Evolutionary conservation across 768 basidiomycete genomes (phyloP).

Genomic region (Hypholoma fasciculare): DNA sequence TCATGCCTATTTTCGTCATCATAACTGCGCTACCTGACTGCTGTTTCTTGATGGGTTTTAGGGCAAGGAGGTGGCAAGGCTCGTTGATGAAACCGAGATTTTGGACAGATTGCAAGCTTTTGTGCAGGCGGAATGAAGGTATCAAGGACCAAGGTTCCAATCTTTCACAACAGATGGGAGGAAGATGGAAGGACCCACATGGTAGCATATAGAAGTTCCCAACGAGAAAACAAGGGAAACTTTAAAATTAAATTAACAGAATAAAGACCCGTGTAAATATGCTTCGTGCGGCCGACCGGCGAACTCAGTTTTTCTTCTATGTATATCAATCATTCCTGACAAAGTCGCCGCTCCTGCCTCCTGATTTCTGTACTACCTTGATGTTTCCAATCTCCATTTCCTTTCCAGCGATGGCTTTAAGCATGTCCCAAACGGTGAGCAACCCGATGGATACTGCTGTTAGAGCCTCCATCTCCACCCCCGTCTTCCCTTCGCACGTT

Average conservation of each 20-base stretch:
- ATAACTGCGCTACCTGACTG: background rate
- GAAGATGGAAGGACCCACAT: background rate
- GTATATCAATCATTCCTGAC: constrained; percentile 8
- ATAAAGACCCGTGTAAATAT: too few species aligned
- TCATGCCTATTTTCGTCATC: constrained; percentile 1
- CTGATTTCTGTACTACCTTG: constrained; percentile 64
- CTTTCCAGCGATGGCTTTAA: constrained; percentile 86
- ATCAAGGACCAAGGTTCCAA: background rate
- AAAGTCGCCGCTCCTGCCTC: constrained; percentile 78
- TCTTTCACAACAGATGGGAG: background rate
- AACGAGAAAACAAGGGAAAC: too few species aligned
- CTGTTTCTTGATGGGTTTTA: constrained; percentile 13
- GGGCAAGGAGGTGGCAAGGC: constrained; percentile 39
- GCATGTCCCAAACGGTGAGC: constrained; percentile 91
- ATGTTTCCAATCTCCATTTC: constrained; percentile 81
- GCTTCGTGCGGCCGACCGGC: too few species aligned
- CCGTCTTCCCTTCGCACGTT: constrained; percentile 76
- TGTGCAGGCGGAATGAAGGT: constrained; percentile 17
- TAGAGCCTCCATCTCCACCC: constrained; percentile 93
- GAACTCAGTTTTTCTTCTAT: too few species aligned
- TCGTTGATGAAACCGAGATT: constrained; percentile 43
- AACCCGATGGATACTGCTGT: constrained; percentile 79
- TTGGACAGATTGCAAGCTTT: constrained; percentile 27
- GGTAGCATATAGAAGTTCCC: background rate
- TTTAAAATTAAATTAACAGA: too few species aligned